Evolutionary conservation across 768 basidiomycete genomes (phyloP).

Genomic region (Scleroderma bovista): DNA sequence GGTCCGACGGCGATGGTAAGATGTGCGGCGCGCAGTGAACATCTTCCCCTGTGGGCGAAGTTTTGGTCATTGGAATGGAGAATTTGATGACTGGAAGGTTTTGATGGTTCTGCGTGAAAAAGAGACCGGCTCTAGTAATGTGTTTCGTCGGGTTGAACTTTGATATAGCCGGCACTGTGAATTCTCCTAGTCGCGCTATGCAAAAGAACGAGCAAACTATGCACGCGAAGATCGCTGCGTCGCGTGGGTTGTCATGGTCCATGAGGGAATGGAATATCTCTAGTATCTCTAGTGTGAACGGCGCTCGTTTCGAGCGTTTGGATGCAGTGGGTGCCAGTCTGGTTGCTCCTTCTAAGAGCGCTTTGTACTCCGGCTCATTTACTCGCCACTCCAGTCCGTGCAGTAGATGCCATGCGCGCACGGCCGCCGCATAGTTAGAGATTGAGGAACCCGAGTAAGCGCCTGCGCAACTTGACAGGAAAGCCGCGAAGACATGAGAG

Average conservation of each 20-base stretch:
- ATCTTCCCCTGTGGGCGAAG: too few species aligned
- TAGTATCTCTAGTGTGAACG: slow-evolving; percentile 20
- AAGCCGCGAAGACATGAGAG: slow-evolving; percentile 34
- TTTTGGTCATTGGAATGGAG: too few species aligned
- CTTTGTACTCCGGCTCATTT: slow-evolving; percentile 20
- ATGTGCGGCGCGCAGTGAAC: too few species aligned
- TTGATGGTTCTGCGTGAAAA: too few species aligned
- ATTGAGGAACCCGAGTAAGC: slow-evolving; percentile 29
- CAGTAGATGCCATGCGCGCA: slow-evolving; percentile 43
- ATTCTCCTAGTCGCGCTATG: slow-evolving; percentile 29
- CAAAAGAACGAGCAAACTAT: slow-evolving; percentile 29
- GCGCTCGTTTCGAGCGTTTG: slow-evolving; percentile 22
- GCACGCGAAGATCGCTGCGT: slow-evolving; percentile 26
- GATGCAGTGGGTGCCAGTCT: slow-evolving; percentile 9
- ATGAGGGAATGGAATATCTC: slow-evolving; percentile 9
- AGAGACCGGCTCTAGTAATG: too few species aligned
- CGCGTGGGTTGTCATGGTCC: slow-evolving; percentile 22
- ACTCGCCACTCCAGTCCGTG: slow-evolving; percentile 34
- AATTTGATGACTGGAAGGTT: too few species aligned
- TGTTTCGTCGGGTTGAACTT: too few species aligned
- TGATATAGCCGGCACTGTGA: too few species aligned
- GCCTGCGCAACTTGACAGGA: slow-evolving; percentile 27
- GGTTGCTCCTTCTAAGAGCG: slow-evolving; percentile 15
- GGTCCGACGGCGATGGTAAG: too few species aligned
- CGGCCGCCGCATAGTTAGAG: slow-evolving; percentile 31